Evolutionary conservation across 352 stramenopile species (phyloP).

Genomic region (Thraustotheca clavata): DNA sequence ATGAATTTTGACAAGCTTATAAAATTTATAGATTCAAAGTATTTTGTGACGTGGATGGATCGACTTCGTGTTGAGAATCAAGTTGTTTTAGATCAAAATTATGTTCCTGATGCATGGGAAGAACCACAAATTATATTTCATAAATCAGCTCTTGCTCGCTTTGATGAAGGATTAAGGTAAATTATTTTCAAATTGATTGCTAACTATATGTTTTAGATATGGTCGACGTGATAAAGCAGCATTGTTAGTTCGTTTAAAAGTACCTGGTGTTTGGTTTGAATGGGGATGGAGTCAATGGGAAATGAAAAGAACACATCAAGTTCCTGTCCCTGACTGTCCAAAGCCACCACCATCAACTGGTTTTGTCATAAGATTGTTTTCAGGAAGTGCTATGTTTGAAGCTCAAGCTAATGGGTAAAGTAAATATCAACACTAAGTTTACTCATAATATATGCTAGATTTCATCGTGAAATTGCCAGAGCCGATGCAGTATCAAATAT

Average conservation of each 20-base stretch:
- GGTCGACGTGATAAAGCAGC: conserved; percentile 37
- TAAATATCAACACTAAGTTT: background rate
- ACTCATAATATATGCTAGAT: conserved; percentile 19
- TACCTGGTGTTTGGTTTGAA: conserved; percentile 33
- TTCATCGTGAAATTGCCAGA: conserved; percentile 38
- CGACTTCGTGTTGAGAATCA: conserved; percentile 37
- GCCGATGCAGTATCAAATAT: conserved; percentile 35
- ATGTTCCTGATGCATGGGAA: conserved; percentile 33
- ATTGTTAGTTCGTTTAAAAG: conserved; percentile 33
- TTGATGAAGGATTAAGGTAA: conserved; percentile 46
- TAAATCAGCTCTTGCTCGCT: conserved; percentile 35
- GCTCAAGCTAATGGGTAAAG: conserved; percentile 19
- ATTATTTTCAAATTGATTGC: background rate
- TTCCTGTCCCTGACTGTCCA: conserved; percentile 33
- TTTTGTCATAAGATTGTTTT: conserved; percentile 43
- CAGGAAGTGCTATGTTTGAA: conserved; percentile 30
- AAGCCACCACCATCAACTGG: conserved; percentile 29
- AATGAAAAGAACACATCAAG: conserved; percentile 28
- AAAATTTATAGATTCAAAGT: conserved; percentile 29
- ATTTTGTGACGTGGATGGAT: conserved; percentile 47
- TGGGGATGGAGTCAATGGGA: conserved; percentile 49
- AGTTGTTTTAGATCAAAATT: conserved; percentile 30
- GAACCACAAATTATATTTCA: conserved; percentile 54
- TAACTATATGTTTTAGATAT: background rate
- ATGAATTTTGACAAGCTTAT: conserved; percentile 8